phyloP scores from a whole-genome alignment of 345 rosid genomes.

The Capsella bursapastoris region DNA sequence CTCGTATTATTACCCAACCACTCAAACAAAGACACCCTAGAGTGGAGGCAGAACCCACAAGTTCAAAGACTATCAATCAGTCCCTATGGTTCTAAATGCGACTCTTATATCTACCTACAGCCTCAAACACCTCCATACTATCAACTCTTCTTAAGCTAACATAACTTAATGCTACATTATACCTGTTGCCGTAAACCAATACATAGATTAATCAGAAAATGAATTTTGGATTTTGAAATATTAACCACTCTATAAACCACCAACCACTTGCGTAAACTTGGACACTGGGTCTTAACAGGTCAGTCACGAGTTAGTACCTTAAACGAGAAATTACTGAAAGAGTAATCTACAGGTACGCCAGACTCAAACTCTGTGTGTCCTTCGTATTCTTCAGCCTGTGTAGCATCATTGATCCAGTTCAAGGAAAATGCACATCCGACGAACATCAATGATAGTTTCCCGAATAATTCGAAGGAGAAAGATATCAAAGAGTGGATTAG shows the following conservation, averaged over 20 bases:
- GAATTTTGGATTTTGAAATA: neutral
- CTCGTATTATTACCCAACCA: neutral
- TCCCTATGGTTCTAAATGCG: constrained; percentile 11
- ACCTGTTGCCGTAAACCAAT: constrained; percentile 8
- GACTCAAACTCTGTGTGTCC: constrained; percentile 81
- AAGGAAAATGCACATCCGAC: constrained; percentile 3
- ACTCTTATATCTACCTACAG: constrained; percentile 10
- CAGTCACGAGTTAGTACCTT: constrained; percentile 63
- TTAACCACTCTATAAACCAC: constrained; percentile 12
- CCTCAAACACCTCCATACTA: neutral
- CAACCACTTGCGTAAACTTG: constrained; percentile 10
- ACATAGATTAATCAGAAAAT: constrained; percentile 9
- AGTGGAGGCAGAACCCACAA: constrained; percentile 9
- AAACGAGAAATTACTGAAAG: constrained; percentile 97
- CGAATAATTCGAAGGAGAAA: neutral
- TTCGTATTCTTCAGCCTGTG: constrained; percentile 83
- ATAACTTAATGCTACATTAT: constrained; percentile 1
- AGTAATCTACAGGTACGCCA: constrained; percentile 73
- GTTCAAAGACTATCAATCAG: neutral
- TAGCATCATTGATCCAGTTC: constrained; percentile 34
- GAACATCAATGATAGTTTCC: constrained; percentile 24
- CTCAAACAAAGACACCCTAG: neutral
- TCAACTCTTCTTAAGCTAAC: neutral
- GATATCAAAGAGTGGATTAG: neutral
- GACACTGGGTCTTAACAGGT: constrained; percentile 6